These are phyloP conservation scores for Penicillium italicum DNA, from an alignment of 2,329 filamentous ascomycete species.

Conservation along the genomic window DNA sequence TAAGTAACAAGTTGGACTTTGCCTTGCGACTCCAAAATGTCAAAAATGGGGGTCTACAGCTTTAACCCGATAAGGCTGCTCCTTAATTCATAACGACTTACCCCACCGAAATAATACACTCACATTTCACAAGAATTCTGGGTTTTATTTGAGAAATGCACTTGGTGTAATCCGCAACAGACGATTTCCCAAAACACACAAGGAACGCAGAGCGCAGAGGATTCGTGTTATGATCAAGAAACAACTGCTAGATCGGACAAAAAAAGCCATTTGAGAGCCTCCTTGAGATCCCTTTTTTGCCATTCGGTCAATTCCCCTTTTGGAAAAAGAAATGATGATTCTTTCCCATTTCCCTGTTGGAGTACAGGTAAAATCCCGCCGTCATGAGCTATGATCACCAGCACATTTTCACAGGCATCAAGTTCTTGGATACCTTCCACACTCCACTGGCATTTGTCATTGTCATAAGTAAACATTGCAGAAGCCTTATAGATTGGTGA, in stretches of 20 bases:
- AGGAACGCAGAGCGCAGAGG: neutral
- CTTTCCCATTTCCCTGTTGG: neutral
- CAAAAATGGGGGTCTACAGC: slow-evolving; percentile 11
- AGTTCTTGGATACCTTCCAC: neutral
- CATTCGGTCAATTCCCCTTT: neutral
- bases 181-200: neutral
- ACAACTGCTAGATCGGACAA: neutral
- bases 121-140: too few species aligned
- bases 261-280: neutral
- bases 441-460: neutral
- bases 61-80: neutral
- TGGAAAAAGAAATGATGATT: neutral
- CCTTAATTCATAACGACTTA: neutral
- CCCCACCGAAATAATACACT: neutral
- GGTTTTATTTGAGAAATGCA: too few species aligned
- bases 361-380: neutral
- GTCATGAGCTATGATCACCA: neutral
- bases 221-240: neutral
- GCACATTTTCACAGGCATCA: neutral
- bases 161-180: too few species aligned
- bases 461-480: neutral
- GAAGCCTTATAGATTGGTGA: neutral
- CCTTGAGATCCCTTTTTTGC: neutral
- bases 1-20: neutral
- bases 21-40: neutral